Evolutionary conservation across 495 filamentous ascomycete species (phyloP).

Genomic region (Penicillium paxilli): DNA sequence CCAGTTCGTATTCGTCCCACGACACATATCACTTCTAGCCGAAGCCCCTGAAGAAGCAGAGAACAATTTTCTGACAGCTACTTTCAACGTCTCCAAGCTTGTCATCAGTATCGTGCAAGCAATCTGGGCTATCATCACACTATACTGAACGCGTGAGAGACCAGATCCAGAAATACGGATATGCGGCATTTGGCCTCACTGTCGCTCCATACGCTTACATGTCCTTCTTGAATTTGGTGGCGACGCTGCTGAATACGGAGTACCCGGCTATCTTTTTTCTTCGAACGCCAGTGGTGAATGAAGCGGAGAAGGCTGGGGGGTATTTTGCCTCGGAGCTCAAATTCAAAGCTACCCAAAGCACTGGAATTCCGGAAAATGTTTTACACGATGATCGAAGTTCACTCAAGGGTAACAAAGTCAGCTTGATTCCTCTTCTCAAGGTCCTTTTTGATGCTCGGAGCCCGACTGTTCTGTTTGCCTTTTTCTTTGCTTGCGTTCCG

Average conservation of each 20-base stretch:
- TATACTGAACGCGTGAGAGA: slow-evolving; percentile 35
- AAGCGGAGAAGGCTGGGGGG: slow-evolving; percentile 33
- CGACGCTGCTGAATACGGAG: slow-evolving; percentile 31
- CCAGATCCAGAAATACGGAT: slow-evolving; percentile 42
- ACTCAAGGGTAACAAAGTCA: too few species aligned
- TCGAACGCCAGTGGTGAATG: slow-evolving; percentile 42
- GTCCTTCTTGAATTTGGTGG: slow-evolving; percentile 65
- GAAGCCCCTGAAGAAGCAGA: background rate
- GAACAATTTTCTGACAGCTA: slow-evolving; percentile 26
- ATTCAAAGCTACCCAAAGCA: too few species aligned
- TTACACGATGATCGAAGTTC: too few species aligned
- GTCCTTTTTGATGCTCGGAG: too few species aligned
- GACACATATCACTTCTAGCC: too few species aligned
- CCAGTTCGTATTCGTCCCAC: too few species aligned
- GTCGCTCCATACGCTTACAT: slow-evolving; percentile 62
- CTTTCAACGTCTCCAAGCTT: slow-evolving; percentile 31
- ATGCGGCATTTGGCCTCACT: slow-evolving; percentile 44
- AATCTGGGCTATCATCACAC: slow-evolving; percentile 33
- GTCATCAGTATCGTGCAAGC: slow-evolving; percentile 46
- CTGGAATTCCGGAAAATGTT: too few species aligned
- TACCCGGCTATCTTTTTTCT: slow-evolving; percentile 44
- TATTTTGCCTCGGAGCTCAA: too few species aligned
- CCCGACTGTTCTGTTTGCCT: too few species aligned
- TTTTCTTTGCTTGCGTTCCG: too few species aligned
- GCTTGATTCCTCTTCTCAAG: too few species aligned